Evolutionary conservation across 1,139 yeast genomes (phyloP), one percentile per base, ranked within the genome.

Genomic region (Sporopachydermia cereana): DNA sequence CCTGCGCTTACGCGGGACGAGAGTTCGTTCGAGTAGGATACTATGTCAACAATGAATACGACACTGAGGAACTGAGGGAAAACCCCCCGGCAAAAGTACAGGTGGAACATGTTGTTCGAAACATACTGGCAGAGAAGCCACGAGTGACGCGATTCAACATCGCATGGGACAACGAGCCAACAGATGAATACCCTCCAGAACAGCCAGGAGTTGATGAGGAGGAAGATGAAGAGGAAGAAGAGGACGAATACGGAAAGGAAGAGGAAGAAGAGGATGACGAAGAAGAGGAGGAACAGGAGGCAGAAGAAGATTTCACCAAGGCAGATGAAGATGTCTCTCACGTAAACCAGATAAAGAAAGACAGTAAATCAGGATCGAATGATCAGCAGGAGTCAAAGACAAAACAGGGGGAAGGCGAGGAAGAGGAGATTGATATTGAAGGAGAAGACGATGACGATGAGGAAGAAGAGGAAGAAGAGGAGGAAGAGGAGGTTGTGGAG

Each of bases 1-100:
- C 96, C 50, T 91, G 98, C 62, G 82, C 96, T 0, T 91, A 91
- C 59, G 85, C 86, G 45, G 96, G 84, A 50, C 72, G 93, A 54
- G 98, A 91, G 62, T 91, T 91, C 67, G 98, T 91, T 3, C 71
- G 97, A 50, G 98, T 91, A 14, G 98, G 98, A 0, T 91, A 91
- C 65, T 91, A 91, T 59, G 98, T 91, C 48, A 91, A 91, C 65
- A 91, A 91, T 62, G 99, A 91, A 60, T 91, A 91, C 57, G 96
- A 91, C 58, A 71, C 81, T 12, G 97, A 89, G 59, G 98, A 91
- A 57, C 67, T 91, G 56, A 73, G 96, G 50, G 95, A 86, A 57
- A 86, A 85, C 54, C 97, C 98, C 1, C 98, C 98, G 1, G 76
- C 80, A 7, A 85, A 86, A 59, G 96, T 91, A 1, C 96, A 85